A percentile compares a stretch with the other conserved stretches of the same genome.
Conservation (phyloP, 2,329 filamentous ascomycete genomes). For the Knufia petricola region DNA sequence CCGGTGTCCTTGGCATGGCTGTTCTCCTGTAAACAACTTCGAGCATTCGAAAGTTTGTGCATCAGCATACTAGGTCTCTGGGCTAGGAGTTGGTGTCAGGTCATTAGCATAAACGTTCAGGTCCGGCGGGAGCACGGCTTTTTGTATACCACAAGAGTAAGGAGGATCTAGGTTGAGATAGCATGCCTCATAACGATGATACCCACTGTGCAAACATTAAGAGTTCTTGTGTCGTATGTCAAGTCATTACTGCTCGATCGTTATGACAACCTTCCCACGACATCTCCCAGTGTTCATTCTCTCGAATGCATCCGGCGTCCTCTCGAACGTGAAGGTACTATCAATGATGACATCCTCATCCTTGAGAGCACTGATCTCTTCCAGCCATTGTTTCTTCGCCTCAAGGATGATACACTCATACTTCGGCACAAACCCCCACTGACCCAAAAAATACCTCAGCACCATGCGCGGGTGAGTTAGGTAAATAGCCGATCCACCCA, state of each 20-base stretch:
- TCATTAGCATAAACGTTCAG: too few species aligned
- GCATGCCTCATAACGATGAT: not conserved
- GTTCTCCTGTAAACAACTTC: conserved; percentile 1
- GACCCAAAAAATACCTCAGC: conserved; percentile 34
- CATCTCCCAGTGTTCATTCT: conserved; percentile 47
- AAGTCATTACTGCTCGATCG: conserved; percentile 19
- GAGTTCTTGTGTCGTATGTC: not conserved
- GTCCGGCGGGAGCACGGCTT: too few species aligned
- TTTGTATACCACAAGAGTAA: too few species aligned
- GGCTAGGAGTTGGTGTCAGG: too few species aligned
- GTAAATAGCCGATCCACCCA: conserved; percentile 26
- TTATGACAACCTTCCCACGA: conserved; percentile 50
- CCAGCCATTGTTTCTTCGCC: conserved; percentile 38
- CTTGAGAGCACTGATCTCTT: conserved; percentile 45
- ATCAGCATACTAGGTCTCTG: too few species aligned
- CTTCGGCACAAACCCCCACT: conserved; percentile 40
- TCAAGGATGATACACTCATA: conserved; percentile 30
- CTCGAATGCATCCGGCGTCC: conserved; percentile 48
- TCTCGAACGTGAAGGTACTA: conserved; percentile 45
- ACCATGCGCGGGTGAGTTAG: conserved; percentile 21
- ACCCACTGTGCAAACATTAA: not conserved
- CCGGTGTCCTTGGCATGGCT: conserved; percentile 5
- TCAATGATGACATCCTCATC: conserved; percentile 51
- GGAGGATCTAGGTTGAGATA: not conserved
- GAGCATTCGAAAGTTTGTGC: not conserved